These are phyloP conservation scores for Nicotiana knightiana DNA, from an alignment of 257 asterid genomes.

Conservation along the genomic window DNA sequence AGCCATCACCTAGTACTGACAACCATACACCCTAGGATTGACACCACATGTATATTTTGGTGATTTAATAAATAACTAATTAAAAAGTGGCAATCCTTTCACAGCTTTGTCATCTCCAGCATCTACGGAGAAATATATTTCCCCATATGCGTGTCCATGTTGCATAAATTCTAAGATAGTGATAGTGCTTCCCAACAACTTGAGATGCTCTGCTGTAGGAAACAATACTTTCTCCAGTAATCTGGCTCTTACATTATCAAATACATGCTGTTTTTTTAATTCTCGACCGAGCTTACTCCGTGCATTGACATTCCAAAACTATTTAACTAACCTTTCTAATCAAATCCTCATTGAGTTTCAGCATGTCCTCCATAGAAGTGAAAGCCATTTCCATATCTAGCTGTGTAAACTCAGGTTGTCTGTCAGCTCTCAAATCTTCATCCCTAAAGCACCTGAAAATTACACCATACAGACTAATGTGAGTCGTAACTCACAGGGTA, in stretches of 20 bases:
- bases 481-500: not conserved
- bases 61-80: not conserved
- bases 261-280: not conserved
- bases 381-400: constrained; percentile 97
- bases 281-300: not conserved
- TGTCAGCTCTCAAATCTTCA: constrained; percentile 98
- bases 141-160: not conserved
- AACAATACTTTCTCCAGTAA: not conserved
- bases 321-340: constrained; percentile 67
- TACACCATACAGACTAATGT: not conserved
- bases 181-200: not conserved
- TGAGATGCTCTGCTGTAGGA: not conserved
- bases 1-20: not conserved
- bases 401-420: constrained; percentile 98
- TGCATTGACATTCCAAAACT: not conserved
- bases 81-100: not conserved
- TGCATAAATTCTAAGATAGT: not conserved
- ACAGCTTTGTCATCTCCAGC: not conserved
- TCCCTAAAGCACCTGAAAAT: constrained; percentile 84
- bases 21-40: not conserved
- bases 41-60: not conserved
- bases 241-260: not conserved
- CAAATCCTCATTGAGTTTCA: constrained; percentile 90
- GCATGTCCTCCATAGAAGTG: constrained; percentile 90
- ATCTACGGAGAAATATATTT: not conserved